Conservation (phyloP, 768 basidiomycete species). For the Zangia roseola region DNA sequence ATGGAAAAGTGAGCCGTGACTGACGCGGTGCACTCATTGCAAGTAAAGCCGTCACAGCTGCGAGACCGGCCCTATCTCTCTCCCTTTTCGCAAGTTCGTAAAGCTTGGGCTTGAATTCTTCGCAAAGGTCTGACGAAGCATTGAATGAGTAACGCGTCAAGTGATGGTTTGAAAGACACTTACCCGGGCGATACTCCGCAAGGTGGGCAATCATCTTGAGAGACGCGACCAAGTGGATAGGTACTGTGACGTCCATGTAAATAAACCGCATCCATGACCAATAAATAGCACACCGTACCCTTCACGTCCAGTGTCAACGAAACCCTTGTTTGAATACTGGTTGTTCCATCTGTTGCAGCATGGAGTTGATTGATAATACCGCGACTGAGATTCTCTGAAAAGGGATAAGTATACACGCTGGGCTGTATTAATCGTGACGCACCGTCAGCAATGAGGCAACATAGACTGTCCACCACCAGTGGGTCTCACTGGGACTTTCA, state of each 20-base stretch:
- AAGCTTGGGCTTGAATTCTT: neutral
- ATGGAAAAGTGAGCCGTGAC: neutral
- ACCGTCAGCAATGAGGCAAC: neutral
- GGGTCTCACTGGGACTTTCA: neutral
- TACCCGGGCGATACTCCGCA: neutral
- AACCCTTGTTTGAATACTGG: neutral
- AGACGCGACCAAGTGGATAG: neutral
- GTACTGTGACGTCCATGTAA: neutral
- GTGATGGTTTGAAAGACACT: neutral
- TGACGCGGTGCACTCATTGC: neutral
- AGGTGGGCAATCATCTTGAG: slow-evolving; percentile 3
- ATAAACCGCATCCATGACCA: neutral
- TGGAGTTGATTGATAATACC: neutral
- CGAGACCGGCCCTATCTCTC: neutral
- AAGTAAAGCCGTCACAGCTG: slow-evolving; percentile 6
- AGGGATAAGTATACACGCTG: neutral
- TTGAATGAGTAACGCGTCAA: neutral
- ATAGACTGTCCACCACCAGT: slow-evolving; percentile 1
- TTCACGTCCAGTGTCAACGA: slow-evolving; percentile 1
- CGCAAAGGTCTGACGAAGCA: neutral
- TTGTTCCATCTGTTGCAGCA: neutral
- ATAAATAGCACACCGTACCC: neutral
- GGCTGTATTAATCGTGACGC: neutral
- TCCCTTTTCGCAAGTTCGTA: neutral
- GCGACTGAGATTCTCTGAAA: neutral